A percentile compares a stretch with the other conserved stretches of the same genome.
Evolutionary conservation across 495 filamentous ascomycete genomes (phyloP).

Genomic region (Aspergillus kassunensis): DNA sequence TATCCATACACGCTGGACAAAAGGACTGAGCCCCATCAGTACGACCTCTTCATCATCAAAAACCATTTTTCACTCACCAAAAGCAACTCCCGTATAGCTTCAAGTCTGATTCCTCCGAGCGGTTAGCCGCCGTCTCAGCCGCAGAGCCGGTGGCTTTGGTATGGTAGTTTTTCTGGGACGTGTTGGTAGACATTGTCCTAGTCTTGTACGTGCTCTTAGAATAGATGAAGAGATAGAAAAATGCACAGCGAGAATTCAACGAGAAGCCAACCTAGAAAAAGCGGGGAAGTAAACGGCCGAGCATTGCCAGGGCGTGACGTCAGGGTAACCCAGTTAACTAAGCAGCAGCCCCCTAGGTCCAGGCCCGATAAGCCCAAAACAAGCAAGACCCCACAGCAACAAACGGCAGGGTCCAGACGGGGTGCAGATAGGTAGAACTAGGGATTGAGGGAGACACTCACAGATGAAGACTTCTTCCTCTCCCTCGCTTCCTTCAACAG

Average conservation of each 20-base stretch:
- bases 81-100: slow-evolving; percentile 90
- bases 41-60: neutral
- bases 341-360: too few relatives aligned
- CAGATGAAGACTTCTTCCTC: slow-evolving; percentile 57
- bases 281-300: slow-evolving; percentile 5
- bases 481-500: slow-evolving; percentile 65
- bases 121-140: slow-evolving; percentile 66
- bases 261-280: neutral
- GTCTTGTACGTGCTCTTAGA: slow-evolving; percentile 17
- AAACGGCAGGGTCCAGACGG: too few relatives aligned
- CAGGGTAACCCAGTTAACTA: slow-evolving; percentile 7
- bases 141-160: slow-evolving; percentile 80
- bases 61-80: too few relatives aligned
- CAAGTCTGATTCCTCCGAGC: slow-evolving; percentile 64
- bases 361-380: neutral
- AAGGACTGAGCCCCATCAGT: slow-evolving; percentile 46
- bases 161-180: slow-evolving; percentile 68
- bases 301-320: slow-evolving; percentile 17
- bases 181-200: slow-evolving; percentile 43
- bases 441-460: slow-evolving; percentile 48
- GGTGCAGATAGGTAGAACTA: too few relatives aligned
- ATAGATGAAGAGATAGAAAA: slow-evolving; percentile 9
- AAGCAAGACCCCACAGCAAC: slow-evolving; percentile 14
- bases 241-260: neutral
- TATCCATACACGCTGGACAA: slow-evolving; percentile 95